A percentile compares a stretch with the other conserved stretches of the same genome.
Conservation (phyloP, 179 eudicot species). For the Spinacia oleracea region DNA sequence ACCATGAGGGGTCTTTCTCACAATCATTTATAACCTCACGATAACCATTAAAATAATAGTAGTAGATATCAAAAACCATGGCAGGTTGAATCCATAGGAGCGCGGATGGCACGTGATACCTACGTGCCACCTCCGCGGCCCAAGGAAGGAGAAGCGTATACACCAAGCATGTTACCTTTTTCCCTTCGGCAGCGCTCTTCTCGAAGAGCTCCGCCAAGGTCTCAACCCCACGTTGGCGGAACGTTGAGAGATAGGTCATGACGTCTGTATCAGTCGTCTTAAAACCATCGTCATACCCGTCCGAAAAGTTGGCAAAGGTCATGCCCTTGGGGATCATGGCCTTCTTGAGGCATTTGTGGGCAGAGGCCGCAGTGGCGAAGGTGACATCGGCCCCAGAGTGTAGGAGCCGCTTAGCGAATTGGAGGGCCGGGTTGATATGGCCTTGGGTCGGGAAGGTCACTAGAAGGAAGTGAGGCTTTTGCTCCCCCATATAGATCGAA, state of each 20-base stretch:
- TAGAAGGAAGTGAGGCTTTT: conserved; percentile 47
- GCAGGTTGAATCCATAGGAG: conserved; percentile 73
- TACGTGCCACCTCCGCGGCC: conserved; percentile 55
- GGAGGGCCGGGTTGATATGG: conserved; percentile 69
- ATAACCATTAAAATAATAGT: conserved; percentile 49
- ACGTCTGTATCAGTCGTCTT: not conserved
- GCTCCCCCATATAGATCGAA: conserved; percentile 22
- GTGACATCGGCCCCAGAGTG: conserved; percentile 45
- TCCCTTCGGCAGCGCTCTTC: conserved; percentile 25
- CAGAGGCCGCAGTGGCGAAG: conserved; percentile 38
- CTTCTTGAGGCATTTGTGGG: conserved; percentile 31
- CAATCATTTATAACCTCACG: conserved; percentile 31
- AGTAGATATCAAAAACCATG: conserved; percentile 43
- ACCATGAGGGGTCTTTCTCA: conserved; percentile 37
- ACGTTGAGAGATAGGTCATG: conserved; percentile 11
- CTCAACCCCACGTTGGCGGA: conserved; percentile 32
- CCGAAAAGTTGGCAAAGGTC: conserved; percentile 37
- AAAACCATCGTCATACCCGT: conserved; percentile 52
- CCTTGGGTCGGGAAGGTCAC: conserved; percentile 59
- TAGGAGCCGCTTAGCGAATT: conserved; percentile 49
- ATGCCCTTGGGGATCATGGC: conserved; percentile 31
- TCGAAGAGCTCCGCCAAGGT: conserved; percentile 28
- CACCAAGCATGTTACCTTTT: conserved; percentile 39
- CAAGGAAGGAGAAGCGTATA: conserved; percentile 56
- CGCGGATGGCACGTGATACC: conserved; percentile 40